Base-by-base conservation (phyloP, 1,284 basidiomycete species). In the Hemileia vastatrix region DNA sequence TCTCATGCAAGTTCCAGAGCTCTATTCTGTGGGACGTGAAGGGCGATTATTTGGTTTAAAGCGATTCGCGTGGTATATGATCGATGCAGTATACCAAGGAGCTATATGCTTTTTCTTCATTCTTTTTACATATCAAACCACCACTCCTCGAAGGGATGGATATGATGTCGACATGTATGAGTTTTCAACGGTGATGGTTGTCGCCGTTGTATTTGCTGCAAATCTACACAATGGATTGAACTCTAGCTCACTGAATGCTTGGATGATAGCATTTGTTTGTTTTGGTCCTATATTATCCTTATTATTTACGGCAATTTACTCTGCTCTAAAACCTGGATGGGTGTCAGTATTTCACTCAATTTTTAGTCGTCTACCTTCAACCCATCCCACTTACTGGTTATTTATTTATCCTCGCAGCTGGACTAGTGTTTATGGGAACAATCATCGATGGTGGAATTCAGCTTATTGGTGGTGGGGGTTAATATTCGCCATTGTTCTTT, bases 181-280 rank as follows among this genome's bases (percentile, higher is more conserved):
- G 77, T 27, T 56, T 27, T 55, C 60, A 6, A 51, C 60, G n/a
- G 83, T 85, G n/a, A 93, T 97, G 87, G 90, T 83, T 15, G 84
- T 97, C 60, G 79, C 85, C 1, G 86, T 90, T 9, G 91, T 90
- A 58, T 80, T 90, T 69, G 80, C 81, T 40, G 88, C 87, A 51
- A 95, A 94, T 77, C 72, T 92, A 60, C 97, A 87, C 80, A 90
- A 89, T 68, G 94, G 91, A 19, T 79, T 98, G 53, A 90, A 92
- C 74, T 90, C 88, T 0, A 83, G 33, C 13, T 84, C 86, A 0
- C 97, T 94, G 94, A 96, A 87, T 9, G 86, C 83, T 64, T 98
- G 90, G 90, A 87, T 96, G 9, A 87, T 88, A 76, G 90, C 88
- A 67, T 84, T 85, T 27, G 81, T 96, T 13, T 82, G 83, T 65